Conservation (phyloP, 2,329 filamentous ascomycete species). For the Akanthomyces lecanii region DNA sequence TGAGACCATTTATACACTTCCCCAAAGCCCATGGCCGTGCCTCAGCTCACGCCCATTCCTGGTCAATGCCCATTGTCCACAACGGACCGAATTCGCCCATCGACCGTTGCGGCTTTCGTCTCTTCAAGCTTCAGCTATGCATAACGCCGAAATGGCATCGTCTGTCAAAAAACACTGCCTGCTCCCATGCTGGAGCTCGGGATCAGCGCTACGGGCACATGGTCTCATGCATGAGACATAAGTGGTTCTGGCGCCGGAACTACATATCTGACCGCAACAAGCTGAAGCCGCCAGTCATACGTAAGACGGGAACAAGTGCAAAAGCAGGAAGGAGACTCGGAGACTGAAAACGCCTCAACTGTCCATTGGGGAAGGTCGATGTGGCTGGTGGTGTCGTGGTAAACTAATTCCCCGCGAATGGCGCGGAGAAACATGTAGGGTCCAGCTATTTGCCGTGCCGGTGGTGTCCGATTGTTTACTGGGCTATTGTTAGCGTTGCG, state of each 20-base stretch:
- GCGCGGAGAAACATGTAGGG: neutral
- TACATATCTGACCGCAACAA: too few relatives aligned
- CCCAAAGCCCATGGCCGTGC: too few relatives aligned
- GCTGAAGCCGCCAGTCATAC: neutral
- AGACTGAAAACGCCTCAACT: neutral
- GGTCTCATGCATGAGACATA: neutral
- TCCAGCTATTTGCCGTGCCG: neutral
- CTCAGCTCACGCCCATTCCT: neutral
- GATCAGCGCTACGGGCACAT: neutral
- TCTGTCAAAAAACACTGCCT: too few relatives aligned
- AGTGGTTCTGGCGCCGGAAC: neutral
- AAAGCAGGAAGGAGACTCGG: neutral
- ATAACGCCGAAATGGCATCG: neutral
- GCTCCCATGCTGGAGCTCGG: neutral
- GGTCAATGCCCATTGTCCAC: neutral
- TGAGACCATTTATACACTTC: too few relatives aligned
- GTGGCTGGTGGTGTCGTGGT: neutral
- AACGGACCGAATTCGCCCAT: neutral
- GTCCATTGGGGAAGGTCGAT: neutral
- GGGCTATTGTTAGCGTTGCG: neutral
- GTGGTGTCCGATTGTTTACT: neutral
- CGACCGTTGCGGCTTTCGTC: neutral
- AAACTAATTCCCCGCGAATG: neutral
- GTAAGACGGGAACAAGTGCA: neutral
- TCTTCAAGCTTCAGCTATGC: neutral